These are phyloP conservation scores for Amanita subjunquillea DNA, from an alignment of 768 basidiomycete species.

Conservation along the genomic window DNA sequence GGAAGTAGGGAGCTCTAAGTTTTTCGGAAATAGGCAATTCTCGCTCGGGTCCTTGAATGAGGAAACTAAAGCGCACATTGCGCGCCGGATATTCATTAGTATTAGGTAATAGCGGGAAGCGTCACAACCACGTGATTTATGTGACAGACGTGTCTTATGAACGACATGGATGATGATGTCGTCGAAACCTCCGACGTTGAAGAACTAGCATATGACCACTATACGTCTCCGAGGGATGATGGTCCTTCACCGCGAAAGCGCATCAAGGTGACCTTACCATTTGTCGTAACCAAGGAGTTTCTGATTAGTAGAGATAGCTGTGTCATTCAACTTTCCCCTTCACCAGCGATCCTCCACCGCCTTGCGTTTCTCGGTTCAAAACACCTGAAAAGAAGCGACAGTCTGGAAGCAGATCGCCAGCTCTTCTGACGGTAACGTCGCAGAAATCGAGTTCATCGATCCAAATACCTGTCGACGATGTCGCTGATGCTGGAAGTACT, in stretches of 20 bases:
- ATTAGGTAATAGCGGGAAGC: not conserved
- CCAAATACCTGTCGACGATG: not conserved
- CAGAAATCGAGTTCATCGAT: not conserved
- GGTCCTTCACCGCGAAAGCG: slow-evolving; percentile 25
- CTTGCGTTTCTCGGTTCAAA: not conserved
- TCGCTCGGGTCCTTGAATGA: too few relatives aligned
- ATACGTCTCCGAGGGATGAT: not conserved
- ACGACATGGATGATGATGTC: slow-evolving; percentile 27
- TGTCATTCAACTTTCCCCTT: slow-evolving; percentile 7
- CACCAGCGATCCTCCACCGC: slow-evolving; percentile 4
- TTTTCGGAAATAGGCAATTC: too few relatives aligned
- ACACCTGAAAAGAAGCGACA: not conserved
- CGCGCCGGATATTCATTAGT: too few relatives aligned
- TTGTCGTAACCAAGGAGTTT: slow-evolving; percentile 4
- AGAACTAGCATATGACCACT: slow-evolving; percentile 25
- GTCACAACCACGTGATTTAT: not conserved
- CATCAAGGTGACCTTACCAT: slow-evolving; percentile 17
- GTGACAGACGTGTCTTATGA: not conserved
- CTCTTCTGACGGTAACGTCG: not conserved
- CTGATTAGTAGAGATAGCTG: not conserved
- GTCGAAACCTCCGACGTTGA: slow-evolving; percentile 59
- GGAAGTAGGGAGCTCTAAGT: too few relatives aligned
- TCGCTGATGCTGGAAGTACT: not conserved
- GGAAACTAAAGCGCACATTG: too few relatives aligned
- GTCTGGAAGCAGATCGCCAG: not conserved